These are phyloP conservation scores for Plasmopara viticola DNA, from an alignment of 352 stramenopile genomes.

Conservation along the genomic window DNA sequence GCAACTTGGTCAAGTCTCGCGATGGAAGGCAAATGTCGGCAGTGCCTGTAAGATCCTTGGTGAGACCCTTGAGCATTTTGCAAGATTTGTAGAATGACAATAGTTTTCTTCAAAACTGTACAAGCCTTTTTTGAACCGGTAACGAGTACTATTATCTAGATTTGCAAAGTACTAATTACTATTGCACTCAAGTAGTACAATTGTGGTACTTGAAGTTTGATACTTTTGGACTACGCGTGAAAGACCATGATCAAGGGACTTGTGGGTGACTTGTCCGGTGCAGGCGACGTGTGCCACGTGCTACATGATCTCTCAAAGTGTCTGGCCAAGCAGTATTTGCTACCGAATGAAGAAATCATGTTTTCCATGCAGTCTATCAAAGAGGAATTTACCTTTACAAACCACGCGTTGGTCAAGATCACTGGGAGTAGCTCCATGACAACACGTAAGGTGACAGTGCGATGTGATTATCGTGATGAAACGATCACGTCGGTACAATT, in stretches of 20 bases:
- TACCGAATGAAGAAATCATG: conserved; percentile 41
- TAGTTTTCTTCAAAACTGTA: no score
- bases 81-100: background rate
- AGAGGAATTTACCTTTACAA: background rate
- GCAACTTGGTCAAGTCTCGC: conserved; percentile 25
- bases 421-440: conserved; percentile 38
- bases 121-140: no score
- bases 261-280: conserved; percentile 44
- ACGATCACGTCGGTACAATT: conserved; percentile 33
- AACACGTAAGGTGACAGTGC: conserved; percentile 44
- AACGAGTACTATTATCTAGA: no score
- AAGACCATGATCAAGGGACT: conserved; percentile 45
- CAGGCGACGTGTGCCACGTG: conserved; percentile 44
- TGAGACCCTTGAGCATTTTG: conserved; percentile 37
- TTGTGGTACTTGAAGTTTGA: background rate
- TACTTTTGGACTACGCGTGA: background rate
- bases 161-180: no score
- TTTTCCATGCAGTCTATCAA: conserved; percentile 38
- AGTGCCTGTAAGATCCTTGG: conserved; percentile 43
- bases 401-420: conserved; percentile 32
- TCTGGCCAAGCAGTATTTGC: conserved; percentile 33
- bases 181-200: no score
- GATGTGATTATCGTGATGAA: conserved; percentile 34
- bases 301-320: conserved; percentile 40
- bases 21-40: conserved; percentile 46